Conservation (phyloP, 345 rosid species). For the Pistacia vera region DNA sequence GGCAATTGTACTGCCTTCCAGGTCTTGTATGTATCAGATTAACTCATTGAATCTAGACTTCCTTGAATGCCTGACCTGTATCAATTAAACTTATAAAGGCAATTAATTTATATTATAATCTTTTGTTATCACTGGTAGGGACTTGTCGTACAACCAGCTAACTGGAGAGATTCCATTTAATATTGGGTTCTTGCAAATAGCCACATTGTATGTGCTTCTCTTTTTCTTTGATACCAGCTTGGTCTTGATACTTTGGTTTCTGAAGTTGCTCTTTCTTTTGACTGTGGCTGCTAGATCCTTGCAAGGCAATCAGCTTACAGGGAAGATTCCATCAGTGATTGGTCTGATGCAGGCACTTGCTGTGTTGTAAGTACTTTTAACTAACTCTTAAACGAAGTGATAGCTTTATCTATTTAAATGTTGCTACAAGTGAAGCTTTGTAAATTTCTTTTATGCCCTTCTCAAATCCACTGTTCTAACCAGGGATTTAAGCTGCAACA, state of each 20-base stretch:
- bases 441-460: slow-evolving; percentile 2
- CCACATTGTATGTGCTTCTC: slow-evolving; percentile 71
- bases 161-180: slow-evolving; percentile 95
- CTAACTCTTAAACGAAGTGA: not conserved
- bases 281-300: slow-evolving; percentile 60
- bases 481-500: slow-evolving; percentile 92
- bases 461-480: slow-evolving; percentile 3
- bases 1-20: slow-evolving; percentile 99
- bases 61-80: not conserved
- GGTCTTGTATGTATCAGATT: slow-evolving; percentile 79
- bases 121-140: slow-evolving; percentile 51
- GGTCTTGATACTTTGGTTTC: not conserved
- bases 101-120: not conserved
- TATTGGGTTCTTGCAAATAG: slow-evolving; percentile 98
- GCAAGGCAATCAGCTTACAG: slow-evolving; percentile 86
- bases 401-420: slow-evolving; percentile 1
- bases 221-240: not conserved
- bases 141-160: slow-evolving; percentile 87
- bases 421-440: not conserved
- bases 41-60: not conserved
- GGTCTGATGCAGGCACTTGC: slow-evolving; percentile 99
- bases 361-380: slow-evolving; percentile 69
- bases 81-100: too few species aligned
- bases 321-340: slow-evolving; percentile 89
- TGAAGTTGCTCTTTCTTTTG: slow-evolving; percentile 10